Base-by-base conservation (phyloP, 306 rosid genomes). In the Ormosia semicastrata region DNA sequence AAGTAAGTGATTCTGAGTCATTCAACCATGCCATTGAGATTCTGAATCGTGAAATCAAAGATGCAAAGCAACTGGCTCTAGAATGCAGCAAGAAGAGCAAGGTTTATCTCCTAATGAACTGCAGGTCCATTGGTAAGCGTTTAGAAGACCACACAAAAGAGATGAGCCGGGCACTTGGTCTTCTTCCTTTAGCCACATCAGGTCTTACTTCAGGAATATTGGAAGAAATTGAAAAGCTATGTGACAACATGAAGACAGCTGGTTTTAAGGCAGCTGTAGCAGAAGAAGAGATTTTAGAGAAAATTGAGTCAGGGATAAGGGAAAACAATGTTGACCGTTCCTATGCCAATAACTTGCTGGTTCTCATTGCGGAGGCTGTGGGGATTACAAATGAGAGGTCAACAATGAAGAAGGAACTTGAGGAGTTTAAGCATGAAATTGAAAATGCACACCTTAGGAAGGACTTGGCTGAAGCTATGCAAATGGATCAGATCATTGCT, bases 401-500 rank as follows among this genome's bases (percentile, higher is more conserved):
- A 46, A 84, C 87, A 47, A 69, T 92, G 75, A 90, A 88, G 89
- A 86, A 66, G 82, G 98, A 92, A 86, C 73, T 92, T 75, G 91
- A 90, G 72, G 94, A 90, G 75, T 92, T 94, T 66, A 92, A 91
- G 83, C 85, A 37, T 73, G 98, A 94, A 73, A 91, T 94, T 53
- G 97, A 94, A 82, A 90, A 85, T 66, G 90, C 88, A 0, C 87
- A 94, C 14, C 75, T 89, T 65, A 86, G 86, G 88, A 94, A 94
- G 85, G 88, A 92, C 78, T 75, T 79, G 50, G 94, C 95, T n/a
- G 98, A 94, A 86, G 95, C 95, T 54, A 89, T 91, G 66, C 97
- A 94, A 41, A 92, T 94, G 98, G 95, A 94, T 83, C 98, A 94
- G 86, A 94, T 94, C 78, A 94, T 94, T 73, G 90, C 97, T 75